Evolutionary conservation across 2,329 filamentous ascomycete species (phyloP), one percentile per base, ranked within the genome.

Genomic region (Diaporthe aspalathi): DNA sequence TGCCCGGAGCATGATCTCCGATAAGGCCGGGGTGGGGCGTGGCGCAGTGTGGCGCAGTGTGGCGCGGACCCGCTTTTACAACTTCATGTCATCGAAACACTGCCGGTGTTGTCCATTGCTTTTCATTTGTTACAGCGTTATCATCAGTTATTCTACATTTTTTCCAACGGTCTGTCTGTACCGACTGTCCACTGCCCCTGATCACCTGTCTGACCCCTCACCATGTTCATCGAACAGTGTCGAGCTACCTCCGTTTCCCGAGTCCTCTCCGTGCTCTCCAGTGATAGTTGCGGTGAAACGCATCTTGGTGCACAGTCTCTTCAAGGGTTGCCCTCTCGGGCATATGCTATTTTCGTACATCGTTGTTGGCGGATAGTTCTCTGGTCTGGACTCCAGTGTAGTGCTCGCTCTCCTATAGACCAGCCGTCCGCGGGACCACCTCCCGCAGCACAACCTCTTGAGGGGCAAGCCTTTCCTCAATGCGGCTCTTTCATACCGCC

Each of bases 1-100:
- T 22, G 24, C 20, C 24, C 60, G 45, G 60, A 50, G 60, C 45
- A 24, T 65, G 24, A 14, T 50, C 60, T 65, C 60, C 60, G 43
- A 35, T 11, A 11, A 5, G 27, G 1, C 5, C 8, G 12, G 57
- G 45, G 27, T 32, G 60, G 3, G 27, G 20, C 7, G 60, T 45
- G 60, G 24, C 38, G 12, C 60, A 49, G 5, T 20, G 60, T 50
- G 60, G 60, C 60, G 60, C 35, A 6, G 24, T 63, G 43, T 63
- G 60, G 60, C 60, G 45, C 60, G 27, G 45, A 6, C n/a, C n/a
- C n/a, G 29, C 29, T 20, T 50, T 65, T 49, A 8, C 29, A 24
- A 65, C 60, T 49, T 63, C 60, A 47, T 47, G 57, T 2, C 40
- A n/a, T 40, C 40, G 32, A 47, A 32, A 17, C 17, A 32, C 0